These are phyloP conservation scores for Yamagishiella unicocca DNA, from an alignment of 139 green algal species.

Conservation along the genomic window DNA sequence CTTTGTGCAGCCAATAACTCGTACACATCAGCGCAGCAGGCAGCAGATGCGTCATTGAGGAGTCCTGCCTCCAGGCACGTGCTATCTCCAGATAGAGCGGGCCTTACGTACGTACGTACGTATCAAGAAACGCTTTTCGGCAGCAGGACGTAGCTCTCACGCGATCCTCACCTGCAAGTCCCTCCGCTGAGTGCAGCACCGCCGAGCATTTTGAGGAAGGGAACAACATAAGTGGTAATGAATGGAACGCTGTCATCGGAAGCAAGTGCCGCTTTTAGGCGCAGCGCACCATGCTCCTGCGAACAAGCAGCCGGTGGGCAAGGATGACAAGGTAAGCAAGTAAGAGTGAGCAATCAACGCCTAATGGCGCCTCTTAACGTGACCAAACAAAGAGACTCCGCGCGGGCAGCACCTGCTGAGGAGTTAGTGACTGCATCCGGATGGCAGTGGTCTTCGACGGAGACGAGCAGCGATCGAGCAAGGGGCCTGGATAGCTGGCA, in stretches of 20 bases:
- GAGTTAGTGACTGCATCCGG: not conserved
- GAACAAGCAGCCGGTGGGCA: not conserved
- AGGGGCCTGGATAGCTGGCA: too few relatives aligned
- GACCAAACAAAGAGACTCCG: too few relatives aligned
- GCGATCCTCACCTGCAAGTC: not conserved
- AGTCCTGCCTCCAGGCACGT: not conserved
- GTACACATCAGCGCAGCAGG: not conserved
- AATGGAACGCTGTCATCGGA: not conserved
- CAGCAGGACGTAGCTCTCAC: not conserved
- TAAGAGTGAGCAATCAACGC: too few relatives aligned
- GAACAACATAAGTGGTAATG: slow-evolving; percentile 18
- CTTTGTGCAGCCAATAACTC: not conserved
- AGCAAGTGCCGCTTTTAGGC: slow-evolving; percentile 27
- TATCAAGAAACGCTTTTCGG: too few relatives aligned
- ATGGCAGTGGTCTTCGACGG: not conserved
- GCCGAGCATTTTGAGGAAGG: slow-evolving; percentile 38
- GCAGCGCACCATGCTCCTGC: slow-evolving; percentile 35
- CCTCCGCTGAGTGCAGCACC: slow-evolving; percentile 34
- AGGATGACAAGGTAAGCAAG: too few relatives aligned
- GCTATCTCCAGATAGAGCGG: not conserved
- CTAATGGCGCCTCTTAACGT: too few relatives aligned
- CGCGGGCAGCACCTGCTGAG: too few relatives aligned
- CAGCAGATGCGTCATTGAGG: not conserved
- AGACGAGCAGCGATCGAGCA: too few relatives aligned
- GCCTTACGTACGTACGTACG: too few relatives aligned